phyloP scores from a whole-genome alignment of 176 grass and related monocot genomes.

The Avena atlantica region DNA sequence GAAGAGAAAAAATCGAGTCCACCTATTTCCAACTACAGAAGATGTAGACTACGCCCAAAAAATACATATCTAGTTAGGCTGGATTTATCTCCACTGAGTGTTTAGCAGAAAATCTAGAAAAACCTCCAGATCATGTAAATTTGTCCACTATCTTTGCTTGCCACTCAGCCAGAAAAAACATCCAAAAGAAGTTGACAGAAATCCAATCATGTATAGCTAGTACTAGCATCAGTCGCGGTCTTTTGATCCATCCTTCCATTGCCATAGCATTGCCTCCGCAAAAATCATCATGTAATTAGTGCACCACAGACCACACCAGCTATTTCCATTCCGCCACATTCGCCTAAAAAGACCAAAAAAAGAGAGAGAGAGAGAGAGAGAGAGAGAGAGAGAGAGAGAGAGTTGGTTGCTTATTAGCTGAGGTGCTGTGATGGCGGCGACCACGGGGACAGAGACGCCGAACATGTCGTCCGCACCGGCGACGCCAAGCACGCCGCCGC shows the following conservation, averaged over 20 bases:
- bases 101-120: constrained; percentile 82
- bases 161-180: constrained; percentile 23
- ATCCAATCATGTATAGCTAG: constrained; percentile 46
- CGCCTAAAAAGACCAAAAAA: constrained; percentile 39
- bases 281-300: constrained; percentile 78
- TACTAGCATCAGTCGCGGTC: constrained; percentile 13
- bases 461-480: constrained; percentile 43
- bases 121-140: constrained; percentile 40
- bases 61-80: constrained; percentile 38
- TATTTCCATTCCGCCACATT: background rate
- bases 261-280: constrained; percentile 61
- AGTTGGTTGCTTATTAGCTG: background rate
- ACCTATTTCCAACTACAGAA: too few species aligned
- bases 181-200: background rate
- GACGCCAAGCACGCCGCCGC: constrained; percentile 46
- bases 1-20: too few species aligned
- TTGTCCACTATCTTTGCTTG: background rate
- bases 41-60: too few species aligned
- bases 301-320: too few species aligned
- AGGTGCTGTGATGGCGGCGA: constrained; percentile 33
- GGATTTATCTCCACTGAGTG: constrained; percentile 53
- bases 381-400: background rate
- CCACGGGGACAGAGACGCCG: constrained; percentile 43
- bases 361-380: too few species aligned
- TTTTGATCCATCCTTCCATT: constrained; percentile 49